These are phyloP conservation scores for Yamadazyma insecticola DNA, from an alignment of 805 yeast genomes.

Conservation along the genomic window DNA sequence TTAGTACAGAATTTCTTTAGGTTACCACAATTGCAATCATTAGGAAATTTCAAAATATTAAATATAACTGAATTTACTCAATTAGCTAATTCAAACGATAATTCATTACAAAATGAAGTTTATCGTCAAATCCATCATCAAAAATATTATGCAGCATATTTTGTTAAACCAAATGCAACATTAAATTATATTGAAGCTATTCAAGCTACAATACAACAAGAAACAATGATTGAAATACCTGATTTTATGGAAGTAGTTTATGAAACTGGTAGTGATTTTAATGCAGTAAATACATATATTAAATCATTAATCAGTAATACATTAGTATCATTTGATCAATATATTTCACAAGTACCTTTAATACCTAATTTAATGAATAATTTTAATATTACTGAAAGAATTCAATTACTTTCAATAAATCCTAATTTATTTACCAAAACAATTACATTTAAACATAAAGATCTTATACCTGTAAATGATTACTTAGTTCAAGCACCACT, in stretches of 20 bases:
- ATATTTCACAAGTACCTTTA: constrained; percentile 16
- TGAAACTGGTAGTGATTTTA: constrained; percentile 31
- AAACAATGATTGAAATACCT: no score
- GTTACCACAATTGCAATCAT: constrained; percentile 14
- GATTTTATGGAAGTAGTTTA: constrained; percentile 21
- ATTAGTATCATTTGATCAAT: constrained; percentile 14
- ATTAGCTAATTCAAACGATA: constrained; percentile 17
- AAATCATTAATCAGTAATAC: no score
- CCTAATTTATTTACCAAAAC: constrained; percentile 21
- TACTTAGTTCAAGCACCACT: constrained; percentile 26
- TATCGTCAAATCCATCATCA: constrained; percentile 26
- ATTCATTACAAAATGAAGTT: constrained; percentile 22
- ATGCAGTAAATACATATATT: no score
- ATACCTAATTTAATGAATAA: constrained; percentile 11
- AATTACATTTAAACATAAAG: constrained; percentile 20
- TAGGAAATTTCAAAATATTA: constrained; percentile 23
- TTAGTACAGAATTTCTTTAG: constrained; percentile 18
- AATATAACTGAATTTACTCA: constrained; percentile 12
- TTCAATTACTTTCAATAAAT: constrained; percentile 8
- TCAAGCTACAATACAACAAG: constrained; percentile 3
- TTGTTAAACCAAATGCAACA: constrained; percentile 26
- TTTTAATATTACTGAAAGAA: constrained; percentile 6
- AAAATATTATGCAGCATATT: constrained; percentile 26
- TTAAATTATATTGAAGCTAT: constrained; percentile 18
- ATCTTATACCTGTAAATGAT: constrained; percentile 19